A percentile compares a stretch with the other conserved stretches of the same genome.
These are phyloP conservation scores for Aquanectria penicillioides DNA, from an alignment of 2,329 filamentous ascomycete species.

Conservation along the genomic window DNA sequence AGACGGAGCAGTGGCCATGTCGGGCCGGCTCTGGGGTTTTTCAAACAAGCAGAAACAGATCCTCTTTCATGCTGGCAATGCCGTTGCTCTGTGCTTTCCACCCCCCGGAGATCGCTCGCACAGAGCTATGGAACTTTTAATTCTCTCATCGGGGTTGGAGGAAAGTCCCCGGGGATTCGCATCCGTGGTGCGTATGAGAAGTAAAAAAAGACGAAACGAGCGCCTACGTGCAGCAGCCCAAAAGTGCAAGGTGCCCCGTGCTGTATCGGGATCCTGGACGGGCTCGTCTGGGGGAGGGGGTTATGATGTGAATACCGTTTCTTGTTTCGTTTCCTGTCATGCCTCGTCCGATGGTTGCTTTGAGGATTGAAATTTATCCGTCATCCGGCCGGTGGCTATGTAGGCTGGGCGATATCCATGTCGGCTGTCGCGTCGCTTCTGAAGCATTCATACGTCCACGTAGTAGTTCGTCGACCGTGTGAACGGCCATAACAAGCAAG, in stretches of 20 bases:
- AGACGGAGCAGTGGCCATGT: not conserved
- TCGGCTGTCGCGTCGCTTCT: too few species aligned
- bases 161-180: not conserved
- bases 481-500: not conserved
- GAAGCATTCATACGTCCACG: not conserved
- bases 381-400: too few species aligned
- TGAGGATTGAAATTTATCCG: too few species aligned
- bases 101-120: not conserved
- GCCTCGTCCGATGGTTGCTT: conserved; percentile 7
- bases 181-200: not conserved
- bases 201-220: conserved; percentile 13
- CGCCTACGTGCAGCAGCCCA: not conserved
- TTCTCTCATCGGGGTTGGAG: not conserved
- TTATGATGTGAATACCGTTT: not conserved
- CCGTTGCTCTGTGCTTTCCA: conserved; percentile 5
- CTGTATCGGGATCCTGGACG: not conserved
- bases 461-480: conserved; percentile 6
- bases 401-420: too few species aligned
- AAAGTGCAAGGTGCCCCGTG: conserved; percentile 5
- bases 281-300: not conserved
- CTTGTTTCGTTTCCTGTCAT: conserved; percentile 9
- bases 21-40: not conserved
- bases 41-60: conserved; percentile 23
- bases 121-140: not conserved
- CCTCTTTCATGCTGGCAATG: conserved; percentile 20